These are phyloP conservation scores for Periconia sp. DNA, from an alignment of 2,329 filamentous ascomycete species.

Conservation along the genomic window DNA sequence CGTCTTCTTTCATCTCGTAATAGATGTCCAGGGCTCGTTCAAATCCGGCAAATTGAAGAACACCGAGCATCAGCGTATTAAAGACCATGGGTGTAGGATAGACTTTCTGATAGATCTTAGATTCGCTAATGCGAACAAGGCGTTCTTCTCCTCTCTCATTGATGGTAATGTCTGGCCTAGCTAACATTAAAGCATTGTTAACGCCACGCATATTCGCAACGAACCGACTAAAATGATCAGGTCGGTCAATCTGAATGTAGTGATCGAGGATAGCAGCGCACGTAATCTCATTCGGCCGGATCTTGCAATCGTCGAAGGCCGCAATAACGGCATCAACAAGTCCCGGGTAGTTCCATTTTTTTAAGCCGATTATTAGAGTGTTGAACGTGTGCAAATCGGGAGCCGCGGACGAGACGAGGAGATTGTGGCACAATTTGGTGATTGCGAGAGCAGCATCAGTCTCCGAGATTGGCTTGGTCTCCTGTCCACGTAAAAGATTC, in stretches of 20 bases:
- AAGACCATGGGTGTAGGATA: conserved; percentile 54
- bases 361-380: conserved; percentile 70
- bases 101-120: conserved; percentile 51
- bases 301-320: conserved; percentile 42
- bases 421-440: conserved; percentile 63
- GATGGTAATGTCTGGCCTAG: conserved; percentile 46
- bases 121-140: conserved; percentile 27
- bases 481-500: conserved; percentile 21
- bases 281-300: conserved; percentile 55
- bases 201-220: conserved; percentile 51
- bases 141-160: conserved; percentile 35
- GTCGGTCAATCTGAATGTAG: conserved; percentile 41
- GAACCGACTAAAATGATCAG: conserved; percentile 45
- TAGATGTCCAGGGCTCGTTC: conserved; percentile 51
- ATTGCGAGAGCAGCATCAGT: conserved; percentile 19
- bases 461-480: no score
- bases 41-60: conserved; percentile 53
- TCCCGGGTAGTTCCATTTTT: conserved; percentile 28
- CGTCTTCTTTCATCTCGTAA: conserved; percentile 50
- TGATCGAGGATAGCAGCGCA: conserved; percentile 49
- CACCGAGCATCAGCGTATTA: conserved; percentile 48
- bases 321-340: conserved; percentile 39
- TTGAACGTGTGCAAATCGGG: conserved; percentile 76
- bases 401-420: conserved; percentile 66
- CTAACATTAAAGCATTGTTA: conserved; percentile 47